Conservation (phyloP, 1,139 yeast species). For the Hyphopichia burtonii region DNA sequence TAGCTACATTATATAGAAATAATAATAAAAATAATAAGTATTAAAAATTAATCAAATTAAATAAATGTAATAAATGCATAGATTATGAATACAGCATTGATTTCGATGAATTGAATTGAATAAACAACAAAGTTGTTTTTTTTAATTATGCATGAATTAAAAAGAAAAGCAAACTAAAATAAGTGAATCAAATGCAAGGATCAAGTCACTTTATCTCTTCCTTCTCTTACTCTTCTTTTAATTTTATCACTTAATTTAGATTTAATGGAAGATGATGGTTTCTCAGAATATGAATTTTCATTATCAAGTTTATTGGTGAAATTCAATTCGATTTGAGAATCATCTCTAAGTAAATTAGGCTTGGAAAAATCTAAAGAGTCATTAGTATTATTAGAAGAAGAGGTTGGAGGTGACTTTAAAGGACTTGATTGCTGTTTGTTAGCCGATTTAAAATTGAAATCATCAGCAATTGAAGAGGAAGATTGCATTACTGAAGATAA, state of each 20-base stretch:
- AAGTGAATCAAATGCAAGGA: not conserved
- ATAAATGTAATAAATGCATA: not conserved
- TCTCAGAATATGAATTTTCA: not conserved
- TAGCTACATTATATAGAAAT: no score
- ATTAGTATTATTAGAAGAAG: not conserved
- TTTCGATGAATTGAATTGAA: not conserved
- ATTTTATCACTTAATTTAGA: conserved; percentile 32
- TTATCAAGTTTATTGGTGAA: conserved; percentile 16
- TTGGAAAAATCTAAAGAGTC: not conserved
- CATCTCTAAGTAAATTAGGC: conserved; percentile 18
- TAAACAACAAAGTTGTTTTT: not conserved
- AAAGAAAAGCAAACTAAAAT: not conserved
- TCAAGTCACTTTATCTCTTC: conserved; percentile 18
- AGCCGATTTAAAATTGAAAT: conserved; percentile 14
- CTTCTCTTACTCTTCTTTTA: conserved; percentile 34
- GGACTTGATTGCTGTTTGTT: not conserved
- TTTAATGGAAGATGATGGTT: conserved; percentile 4
- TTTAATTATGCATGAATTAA: not conserved
- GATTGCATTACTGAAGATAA: conserved; percentile 22
- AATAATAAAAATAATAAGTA: not conserved
- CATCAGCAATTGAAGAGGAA: conserved; percentile 30
- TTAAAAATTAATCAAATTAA: not conserved
- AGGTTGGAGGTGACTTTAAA: not conserved
- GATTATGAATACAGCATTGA: not conserved
- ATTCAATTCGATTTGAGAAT: conserved; percentile 38